Evolutionary conservation across 345 rosid genomes (phyloP).

Genomic region (Acer yangbiense): DNA sequence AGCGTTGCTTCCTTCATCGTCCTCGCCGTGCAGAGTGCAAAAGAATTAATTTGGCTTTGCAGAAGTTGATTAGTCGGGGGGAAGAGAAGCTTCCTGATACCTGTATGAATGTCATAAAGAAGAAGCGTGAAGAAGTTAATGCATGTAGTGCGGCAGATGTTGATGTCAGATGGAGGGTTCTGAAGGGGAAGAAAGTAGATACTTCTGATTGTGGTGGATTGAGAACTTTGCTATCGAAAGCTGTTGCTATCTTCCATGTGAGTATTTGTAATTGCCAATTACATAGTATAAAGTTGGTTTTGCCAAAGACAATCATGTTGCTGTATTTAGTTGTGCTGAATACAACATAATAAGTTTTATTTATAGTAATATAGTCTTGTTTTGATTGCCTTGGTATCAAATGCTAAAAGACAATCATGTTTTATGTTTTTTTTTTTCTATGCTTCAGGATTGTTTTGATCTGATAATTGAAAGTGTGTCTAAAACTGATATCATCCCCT

Average conservation of each 20-base stretch:
- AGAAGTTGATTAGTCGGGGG: too few species aligned
- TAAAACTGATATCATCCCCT: too few species aligned
- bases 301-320: not conserved
- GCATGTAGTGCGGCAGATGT: too few species aligned
- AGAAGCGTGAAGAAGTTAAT: too few species aligned
- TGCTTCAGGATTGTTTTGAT: constrained; percentile 72
- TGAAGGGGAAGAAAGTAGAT: too few species aligned
- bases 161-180: too few species aligned
- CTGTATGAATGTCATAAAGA: too few species aligned
- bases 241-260: constrained; percentile 81
- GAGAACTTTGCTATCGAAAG: constrained; percentile 54
- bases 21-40: too few species aligned
- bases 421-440: not conserved
- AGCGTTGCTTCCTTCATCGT: too few species aligned
- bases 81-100: too few species aligned
- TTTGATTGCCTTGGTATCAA: not conserved
- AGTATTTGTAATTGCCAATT: constrained; percentile 19
- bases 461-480: too few species aligned
- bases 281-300: not conserved
- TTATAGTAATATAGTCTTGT: not conserved
- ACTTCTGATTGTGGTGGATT: constrained; percentile 45
- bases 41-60: too few species aligned
- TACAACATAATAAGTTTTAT: constrained; percentile 2
- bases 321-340: not conserved
- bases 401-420: constrained; percentile 23